phyloP scores from a whole-genome alignment of 2,329 filamentous ascomycete genomes.

The Apiospora aurea region DNA sequence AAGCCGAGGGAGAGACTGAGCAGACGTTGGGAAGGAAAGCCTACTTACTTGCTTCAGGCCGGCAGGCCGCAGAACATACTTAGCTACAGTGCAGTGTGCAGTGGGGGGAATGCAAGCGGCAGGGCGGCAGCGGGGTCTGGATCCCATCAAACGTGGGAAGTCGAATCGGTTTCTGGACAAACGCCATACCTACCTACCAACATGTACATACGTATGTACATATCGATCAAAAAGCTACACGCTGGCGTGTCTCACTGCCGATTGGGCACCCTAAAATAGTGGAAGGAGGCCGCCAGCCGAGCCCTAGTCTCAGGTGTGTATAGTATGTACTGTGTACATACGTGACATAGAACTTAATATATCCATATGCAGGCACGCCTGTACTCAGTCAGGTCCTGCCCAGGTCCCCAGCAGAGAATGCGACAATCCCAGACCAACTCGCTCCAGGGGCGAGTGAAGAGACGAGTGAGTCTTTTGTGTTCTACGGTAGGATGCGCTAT shows the following conservation, averaged over 20 bases:
- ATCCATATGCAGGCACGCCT: neutral
- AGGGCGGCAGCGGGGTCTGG: neutral
- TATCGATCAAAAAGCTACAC: neutral
- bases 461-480: too few species aligned
- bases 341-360: too few species aligned
- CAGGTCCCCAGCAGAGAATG: too few species aligned
- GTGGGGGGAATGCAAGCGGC: neutral
- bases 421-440: neutral
- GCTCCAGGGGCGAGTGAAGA: too few species aligned
- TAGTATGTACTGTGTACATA: neutral
- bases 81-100: neutral
- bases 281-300: neutral
- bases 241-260: conserved; percentile 8
- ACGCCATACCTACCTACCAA: neutral
- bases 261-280: conserved; percentile 1
- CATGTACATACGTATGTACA: neutral
- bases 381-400: too few species aligned
- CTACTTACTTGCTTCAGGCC: too few species aligned
- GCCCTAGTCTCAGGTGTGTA: neutral
- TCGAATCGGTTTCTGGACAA: neutral
- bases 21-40: too few species aligned
- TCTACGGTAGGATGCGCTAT: too few species aligned
- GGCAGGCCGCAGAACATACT: too few species aligned
- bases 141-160: neutral
- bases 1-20: too few species aligned